Conservation (phyloP, 75 land plant species). For the Pinus taeda region DNA sequence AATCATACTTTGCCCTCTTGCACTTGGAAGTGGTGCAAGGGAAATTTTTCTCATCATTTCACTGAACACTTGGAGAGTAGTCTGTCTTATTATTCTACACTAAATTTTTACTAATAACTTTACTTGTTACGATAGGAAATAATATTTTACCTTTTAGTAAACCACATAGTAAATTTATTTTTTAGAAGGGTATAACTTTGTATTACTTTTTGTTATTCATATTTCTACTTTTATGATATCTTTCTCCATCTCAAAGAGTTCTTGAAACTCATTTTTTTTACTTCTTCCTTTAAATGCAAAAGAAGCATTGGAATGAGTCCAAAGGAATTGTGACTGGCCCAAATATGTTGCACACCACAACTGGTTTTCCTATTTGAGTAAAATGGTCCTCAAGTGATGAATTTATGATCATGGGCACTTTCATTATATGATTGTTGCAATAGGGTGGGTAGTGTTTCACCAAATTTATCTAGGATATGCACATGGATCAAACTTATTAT, state of each 20-base stretch:
- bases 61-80: neutral
- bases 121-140: neutral
- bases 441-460: too few species aligned
- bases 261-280: too few species aligned
- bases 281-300: too few species aligned
- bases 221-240: neutral
- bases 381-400: too few species aligned
- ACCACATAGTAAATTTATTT: neutral
- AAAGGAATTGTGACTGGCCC: too few species aligned
- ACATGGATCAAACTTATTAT: too few species aligned
- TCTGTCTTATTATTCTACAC: neutral
- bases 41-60: neutral
- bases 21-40: neutral
- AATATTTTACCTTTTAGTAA: neutral
- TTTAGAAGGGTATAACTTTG: neutral
- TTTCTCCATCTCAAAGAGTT: neutral
- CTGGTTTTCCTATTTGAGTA: too few species aligned
- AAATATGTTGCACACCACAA: too few species aligned
- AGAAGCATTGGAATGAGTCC: too few species aligned
- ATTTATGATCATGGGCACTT: too few species aligned
- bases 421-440: too few species aligned
- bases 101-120: neutral
- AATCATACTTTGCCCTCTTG: conserved; percentile 5
- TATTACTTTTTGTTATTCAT: neutral
- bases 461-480: too few species aligned